Conservation (phyloP, 306 rosid genomes). For the Prunus dulcis region DNA sequence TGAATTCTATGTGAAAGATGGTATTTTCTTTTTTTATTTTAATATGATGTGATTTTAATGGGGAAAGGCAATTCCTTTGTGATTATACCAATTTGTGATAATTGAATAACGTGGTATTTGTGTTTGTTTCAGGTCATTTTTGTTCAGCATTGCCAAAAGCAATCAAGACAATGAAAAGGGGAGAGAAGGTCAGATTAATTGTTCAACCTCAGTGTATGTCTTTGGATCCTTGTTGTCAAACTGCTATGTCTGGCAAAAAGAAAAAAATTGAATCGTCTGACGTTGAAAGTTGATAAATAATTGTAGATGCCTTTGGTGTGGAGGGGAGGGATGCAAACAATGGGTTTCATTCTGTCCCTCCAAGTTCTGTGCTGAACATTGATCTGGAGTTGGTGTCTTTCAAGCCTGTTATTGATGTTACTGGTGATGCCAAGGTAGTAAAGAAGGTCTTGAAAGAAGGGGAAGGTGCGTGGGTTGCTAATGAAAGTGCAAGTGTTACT, state of each 20-base stretch:
- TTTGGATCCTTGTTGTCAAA: slow-evolving; percentile 22
- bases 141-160: slow-evolving; percentile 48
- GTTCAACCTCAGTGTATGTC: slow-evolving; percentile 67
- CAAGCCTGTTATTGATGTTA: slow-evolving; percentile 65
- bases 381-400: slow-evolving; percentile 59
- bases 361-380: slow-evolving; percentile 47
- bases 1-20: slow-evolving; percentile 62
- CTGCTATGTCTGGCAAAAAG: not conserved
- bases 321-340: slow-evolving; percentile 40
- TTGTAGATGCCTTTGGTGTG: slow-evolving; percentile 55
- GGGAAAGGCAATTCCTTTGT: not conserved
- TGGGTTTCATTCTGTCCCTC: slow-evolving; percentile 40
- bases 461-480: slow-evolving; percentile 47
- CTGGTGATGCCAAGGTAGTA: slow-evolving; percentile 59
- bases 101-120: not conserved
- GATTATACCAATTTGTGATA: not conserved
- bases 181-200: slow-evolving; percentile 65
- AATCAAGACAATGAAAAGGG: slow-evolving; percentile 57
- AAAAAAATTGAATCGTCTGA: not conserved
- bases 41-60: not conserved
- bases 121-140: slow-evolving; percentile 45
- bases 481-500: slow-evolving; percentile 64
- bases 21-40: slow-evolving; percentile 20
- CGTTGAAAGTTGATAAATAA: not conserved
- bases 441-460: slow-evolving; percentile 69